Percentiles rank a stretch among this genome's conserved stretches.
Conservation (phyloP, 169 alveolate genomes). For the Fabrea salina region DNA sequence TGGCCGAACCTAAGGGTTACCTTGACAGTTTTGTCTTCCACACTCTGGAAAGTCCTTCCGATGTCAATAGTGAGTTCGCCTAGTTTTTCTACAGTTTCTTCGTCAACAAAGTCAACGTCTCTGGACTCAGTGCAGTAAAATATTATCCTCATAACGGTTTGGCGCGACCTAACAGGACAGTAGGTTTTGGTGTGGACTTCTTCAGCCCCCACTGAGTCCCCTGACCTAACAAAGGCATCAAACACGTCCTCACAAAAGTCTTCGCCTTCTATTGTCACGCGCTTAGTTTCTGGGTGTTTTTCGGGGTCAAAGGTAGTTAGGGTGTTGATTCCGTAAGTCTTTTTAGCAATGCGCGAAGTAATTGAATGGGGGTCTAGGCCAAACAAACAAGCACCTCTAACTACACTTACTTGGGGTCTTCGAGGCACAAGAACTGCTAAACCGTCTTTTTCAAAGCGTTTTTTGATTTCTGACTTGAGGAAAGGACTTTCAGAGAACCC, state of each 20-base stretch:
- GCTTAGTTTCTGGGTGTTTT: conserved; percentile 83
- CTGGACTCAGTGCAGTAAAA: conserved; percentile 78
- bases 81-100: conserved; percentile 72
- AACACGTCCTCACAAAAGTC: conserved; percentile 90
- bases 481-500: conserved; percentile 86
- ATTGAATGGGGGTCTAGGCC: conserved; percentile 86
- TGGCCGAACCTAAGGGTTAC: conserved; percentile 84
- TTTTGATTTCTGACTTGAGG: conserved; percentile 78
- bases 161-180: conserved; percentile 86
- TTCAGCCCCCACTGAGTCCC: conserved; percentile 82
- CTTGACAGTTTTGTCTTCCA: conserved; percentile 86
- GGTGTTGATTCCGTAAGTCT: conserved; percentile 87
- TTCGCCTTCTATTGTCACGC: conserved; percentile 83
- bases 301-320: conserved; percentile 85
- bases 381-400: conserved; percentile 87
- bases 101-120: conserved; percentile 83
- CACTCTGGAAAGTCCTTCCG: conserved; percentile 75
- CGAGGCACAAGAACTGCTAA: conserved; percentile 79
- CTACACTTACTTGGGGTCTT: conserved; percentile 84
- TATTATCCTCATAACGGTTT: conserved; percentile 85
- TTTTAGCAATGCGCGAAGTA: conserved; percentile 82
- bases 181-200: conserved; percentile 84
- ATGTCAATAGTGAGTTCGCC: conserved; percentile 86
- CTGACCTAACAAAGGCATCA: conserved; percentile 84
- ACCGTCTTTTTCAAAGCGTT: conserved; percentile 68